phyloP scores from a whole-genome alignment of 257 asterid genomes.

The Coffea canephora region DNA sequence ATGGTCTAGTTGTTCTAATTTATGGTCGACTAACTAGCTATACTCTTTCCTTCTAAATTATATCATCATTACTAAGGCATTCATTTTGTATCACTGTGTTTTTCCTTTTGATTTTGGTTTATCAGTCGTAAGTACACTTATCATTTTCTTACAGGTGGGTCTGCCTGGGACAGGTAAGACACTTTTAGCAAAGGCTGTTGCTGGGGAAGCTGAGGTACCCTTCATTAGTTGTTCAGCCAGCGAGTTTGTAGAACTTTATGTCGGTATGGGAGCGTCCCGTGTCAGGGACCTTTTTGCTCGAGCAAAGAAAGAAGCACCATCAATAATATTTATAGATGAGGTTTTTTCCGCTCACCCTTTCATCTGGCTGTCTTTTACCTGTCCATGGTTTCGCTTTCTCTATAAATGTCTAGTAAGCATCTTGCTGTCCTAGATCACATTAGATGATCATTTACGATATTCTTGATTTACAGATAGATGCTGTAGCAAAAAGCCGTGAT shows the following conservation, averaged over 20 bases:
- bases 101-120: conserved; percentile 3
- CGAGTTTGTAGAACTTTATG: conserved; percentile 96
- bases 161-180: conserved; percentile 99
- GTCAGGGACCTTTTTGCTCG: conserved; percentile 98
- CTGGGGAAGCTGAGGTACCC: conserved; percentile 99
- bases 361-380: background rate
- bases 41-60: background rate
- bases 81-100: background rate
- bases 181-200: conserved; percentile 97
- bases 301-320: conserved; percentile 98
- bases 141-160: conserved; percentile 69
- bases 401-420: background rate
- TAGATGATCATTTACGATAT: conserved; percentile 8
- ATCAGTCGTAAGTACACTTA: conserved; percentile 14
- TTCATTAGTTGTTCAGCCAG: conserved; percentile 99
- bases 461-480: conserved; percentile 79
- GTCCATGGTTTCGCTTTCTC: background rate
- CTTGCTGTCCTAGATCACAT: background rate
- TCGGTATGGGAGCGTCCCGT: conserved; percentile 99
- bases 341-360: conserved; percentile 30
- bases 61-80: background rate
- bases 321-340: conserved; percentile 98
- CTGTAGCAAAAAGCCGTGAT: conserved; percentile 99
- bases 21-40: background rate
- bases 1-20: background rate